These are phyloP conservation scores for Iberis amara DNA, from an alignment of 441 rosid species.

Conservation along the genomic window DNA sequence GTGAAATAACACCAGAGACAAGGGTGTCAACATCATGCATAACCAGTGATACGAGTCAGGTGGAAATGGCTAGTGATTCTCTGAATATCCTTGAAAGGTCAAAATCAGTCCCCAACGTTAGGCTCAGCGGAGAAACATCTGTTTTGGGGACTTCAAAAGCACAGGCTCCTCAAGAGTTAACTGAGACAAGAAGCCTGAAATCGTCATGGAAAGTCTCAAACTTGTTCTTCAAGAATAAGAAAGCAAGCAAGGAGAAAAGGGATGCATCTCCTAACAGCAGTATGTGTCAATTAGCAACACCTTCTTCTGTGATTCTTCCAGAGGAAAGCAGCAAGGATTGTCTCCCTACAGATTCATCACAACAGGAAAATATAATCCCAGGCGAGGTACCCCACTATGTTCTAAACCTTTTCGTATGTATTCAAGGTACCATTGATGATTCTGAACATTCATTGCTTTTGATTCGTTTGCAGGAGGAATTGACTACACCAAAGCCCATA, in stretches of 20 bases:
- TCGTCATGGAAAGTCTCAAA: slow-evolving; percentile 67
- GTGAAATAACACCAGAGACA: slow-evolving; percentile 38
- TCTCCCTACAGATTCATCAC: no score
- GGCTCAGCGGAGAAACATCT: slow-evolving; percentile 36
- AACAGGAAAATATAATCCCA: no score
- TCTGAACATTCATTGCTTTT: no score
- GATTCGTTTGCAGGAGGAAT: no score
- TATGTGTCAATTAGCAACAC: no score
- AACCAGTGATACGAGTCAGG: slow-evolving; percentile 35
- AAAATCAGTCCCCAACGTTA: slow-evolving; percentile 52
- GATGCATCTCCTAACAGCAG: no score
- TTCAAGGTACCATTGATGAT: no score
- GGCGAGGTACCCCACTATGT: no score
- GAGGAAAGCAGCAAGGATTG: no score
- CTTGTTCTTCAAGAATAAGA: slow-evolving; percentile 64
- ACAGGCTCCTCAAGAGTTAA: slow-evolving; percentile 41
- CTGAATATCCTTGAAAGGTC: slow-evolving; percentile 53
- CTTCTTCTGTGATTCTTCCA: no score
- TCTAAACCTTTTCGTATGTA: no score
- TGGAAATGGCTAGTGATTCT: slow-evolving; percentile 34
- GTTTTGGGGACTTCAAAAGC: slow-evolving; percentile 37
- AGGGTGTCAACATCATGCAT: slow-evolving; percentile 48
- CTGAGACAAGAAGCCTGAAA: slow-evolving; percentile 47
- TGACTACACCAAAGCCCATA: no score
- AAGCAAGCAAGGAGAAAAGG: slow-evolving; percentile 43